Conservation (phyloP, 2,329 filamentous ascomycete species). For the Acrocalymma vagum region DNA sequence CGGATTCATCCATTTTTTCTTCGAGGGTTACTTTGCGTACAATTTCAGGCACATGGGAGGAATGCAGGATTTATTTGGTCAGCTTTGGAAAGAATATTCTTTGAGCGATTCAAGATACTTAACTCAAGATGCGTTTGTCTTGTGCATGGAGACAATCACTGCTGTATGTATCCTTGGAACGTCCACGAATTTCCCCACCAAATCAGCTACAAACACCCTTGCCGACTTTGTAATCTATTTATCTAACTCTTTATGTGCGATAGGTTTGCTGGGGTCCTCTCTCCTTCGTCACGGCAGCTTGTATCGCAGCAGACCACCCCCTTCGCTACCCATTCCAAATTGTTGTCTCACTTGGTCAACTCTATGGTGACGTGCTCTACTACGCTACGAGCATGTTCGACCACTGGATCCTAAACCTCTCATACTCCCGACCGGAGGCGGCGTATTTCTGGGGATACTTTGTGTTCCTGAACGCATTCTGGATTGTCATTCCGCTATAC, state of each 20-base stretch:
- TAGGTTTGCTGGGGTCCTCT: constrained; percentile 69
- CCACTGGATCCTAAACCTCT: constrained; percentile 61
- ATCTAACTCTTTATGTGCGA: constrained; percentile 6
- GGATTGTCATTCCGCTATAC: constrained; percentile 66
- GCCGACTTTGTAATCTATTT: too few relatives aligned
- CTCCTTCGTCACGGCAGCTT: constrained; percentile 64
- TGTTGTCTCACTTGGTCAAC: constrained; percentile 69
- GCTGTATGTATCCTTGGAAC: constrained; percentile 61
- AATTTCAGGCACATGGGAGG: constrained; percentile 72
- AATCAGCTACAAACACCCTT: neutral
- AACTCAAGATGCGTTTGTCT: constrained; percentile 77
- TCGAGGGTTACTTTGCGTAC: constrained; percentile 84
- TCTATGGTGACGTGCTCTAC: constrained; percentile 71
- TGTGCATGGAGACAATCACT: constrained; percentile 88
- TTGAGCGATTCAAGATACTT: constrained; percentile 88
- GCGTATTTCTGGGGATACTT: constrained; percentile 74
- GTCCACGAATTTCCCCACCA: neutral
- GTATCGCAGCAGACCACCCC: constrained; percentile 63
- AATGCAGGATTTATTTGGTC: constrained; percentile 77
- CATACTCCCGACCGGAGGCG: constrained; percentile 68
- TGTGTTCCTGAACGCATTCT: constrained; percentile 71
- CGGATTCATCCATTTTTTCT: constrained; percentile 78
- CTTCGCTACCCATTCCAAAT: constrained; percentile 67
- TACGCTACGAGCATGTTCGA: constrained; percentile 71
- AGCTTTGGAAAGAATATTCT: constrained; percentile 93